phyloP scores from a whole-genome alignment of 768 basidiomycete species.

The Pisolithus tinctorius region DNA sequence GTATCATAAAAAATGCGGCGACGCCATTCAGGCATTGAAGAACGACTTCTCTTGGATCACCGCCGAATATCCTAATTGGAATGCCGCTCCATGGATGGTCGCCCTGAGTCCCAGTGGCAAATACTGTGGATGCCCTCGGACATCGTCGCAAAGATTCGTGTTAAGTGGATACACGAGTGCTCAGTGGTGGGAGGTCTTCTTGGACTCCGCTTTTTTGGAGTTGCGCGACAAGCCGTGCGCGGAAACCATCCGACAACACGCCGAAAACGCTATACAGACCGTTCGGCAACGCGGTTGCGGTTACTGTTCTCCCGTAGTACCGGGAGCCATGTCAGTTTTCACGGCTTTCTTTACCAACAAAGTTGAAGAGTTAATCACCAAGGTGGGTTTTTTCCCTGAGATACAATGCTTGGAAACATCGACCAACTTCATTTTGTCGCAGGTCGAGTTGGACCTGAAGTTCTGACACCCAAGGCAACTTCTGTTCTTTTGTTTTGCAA shows the following conservation, averaged over 20 bases:
- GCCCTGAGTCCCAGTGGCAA: too few relatives aligned
- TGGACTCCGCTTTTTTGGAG: conserved; percentile 7
- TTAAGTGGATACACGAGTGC: neutral
- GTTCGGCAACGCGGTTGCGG: neutral
- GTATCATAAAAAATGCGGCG: conserved; percentile 14
- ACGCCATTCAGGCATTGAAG: conserved; percentile 6
- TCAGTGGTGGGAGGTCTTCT: conserved; percentile 19
- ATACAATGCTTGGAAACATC: neutral
- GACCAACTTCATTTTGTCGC: neutral
- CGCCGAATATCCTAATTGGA: conserved; percentile 2
- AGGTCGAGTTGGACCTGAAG: conserved; percentile 9
- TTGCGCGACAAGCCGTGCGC: conserved; percentile 15
- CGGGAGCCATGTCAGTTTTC: conserved; percentile 10
- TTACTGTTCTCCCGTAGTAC: neutral
- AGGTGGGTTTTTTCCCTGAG: conserved; percentile 1
- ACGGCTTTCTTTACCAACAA: conserved; percentile 4
- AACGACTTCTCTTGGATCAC: conserved; percentile 9
- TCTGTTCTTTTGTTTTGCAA: too few relatives aligned
- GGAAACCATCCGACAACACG: conserved; percentile 1
- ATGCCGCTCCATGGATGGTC: neutral
- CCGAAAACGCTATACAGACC: neutral
- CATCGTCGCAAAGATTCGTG: neutral
- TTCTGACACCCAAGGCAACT: neutral
- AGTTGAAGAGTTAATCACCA: conserved; percentile 7
- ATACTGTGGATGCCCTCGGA: neutral